phyloP scores from a whole-genome alignment of 306 rosid species.

The Oxytropis ochrocephala region DNA sequence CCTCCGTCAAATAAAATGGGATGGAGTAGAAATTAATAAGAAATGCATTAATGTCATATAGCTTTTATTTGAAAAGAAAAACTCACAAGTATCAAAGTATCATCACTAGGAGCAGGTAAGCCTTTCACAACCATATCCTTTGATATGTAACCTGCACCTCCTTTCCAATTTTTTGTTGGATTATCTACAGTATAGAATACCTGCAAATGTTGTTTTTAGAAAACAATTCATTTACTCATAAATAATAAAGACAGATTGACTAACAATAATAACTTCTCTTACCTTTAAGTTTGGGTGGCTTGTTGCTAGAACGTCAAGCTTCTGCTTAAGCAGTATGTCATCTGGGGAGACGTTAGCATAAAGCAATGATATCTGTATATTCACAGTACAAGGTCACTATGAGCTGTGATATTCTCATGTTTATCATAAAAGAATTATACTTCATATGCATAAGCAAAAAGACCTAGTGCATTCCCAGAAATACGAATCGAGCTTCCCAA shows the following conservation, averaged over 20 bases:
- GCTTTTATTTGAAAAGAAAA: conserved; percentile 21
- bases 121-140: conserved; percentile 81
- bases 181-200: conserved; percentile 75
- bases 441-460: conserved; percentile 5
- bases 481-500: conserved; percentile 7
- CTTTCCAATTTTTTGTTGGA: conserved; percentile 84
- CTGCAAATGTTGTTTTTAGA: conserved; percentile 32
- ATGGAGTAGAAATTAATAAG: neutral
- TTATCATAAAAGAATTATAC: neutral
- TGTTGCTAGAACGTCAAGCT: conserved; percentile 74
- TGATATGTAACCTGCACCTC: conserved; percentile 82
- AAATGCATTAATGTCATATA: neutral
- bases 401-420: conserved; percentile 17
- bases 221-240: neutral
- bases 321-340: conserved; percentile 92
- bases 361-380: conserved; percentile 67
- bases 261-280: neutral
- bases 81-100: conserved; percentile 84
- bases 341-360: conserved; percentile 86
- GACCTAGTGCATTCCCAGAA: neutral
- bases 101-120: conserved; percentile 75
- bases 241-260: conserved; percentile 1
- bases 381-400: conserved; percentile 22
- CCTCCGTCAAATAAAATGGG: no score
- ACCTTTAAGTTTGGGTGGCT: conserved; percentile 93